phyloP scores from a whole-genome alignment of 129 eudicot species.

The Artemisia tridentata region DNA sequence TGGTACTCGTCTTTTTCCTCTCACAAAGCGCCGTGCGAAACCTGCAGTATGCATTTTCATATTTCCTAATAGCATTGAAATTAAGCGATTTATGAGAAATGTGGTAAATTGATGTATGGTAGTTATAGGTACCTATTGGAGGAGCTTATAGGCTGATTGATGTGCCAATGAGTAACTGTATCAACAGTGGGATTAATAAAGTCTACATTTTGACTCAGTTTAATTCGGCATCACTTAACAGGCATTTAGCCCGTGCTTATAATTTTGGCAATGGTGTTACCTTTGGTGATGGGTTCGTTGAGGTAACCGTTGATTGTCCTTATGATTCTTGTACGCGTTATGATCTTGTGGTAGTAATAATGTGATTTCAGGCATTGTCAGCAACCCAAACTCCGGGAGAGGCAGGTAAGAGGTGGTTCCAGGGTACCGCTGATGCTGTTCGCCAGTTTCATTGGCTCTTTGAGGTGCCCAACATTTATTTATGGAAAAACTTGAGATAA shows the following conservation, averaged over 20 bases:
- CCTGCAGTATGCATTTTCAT: slow-evolving; percentile 64
- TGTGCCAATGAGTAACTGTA: slow-evolving; percentile 98
- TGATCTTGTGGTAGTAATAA: not conserved
- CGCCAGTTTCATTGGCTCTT: slow-evolving; percentile 96
- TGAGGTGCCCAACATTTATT: slow-evolving; percentile 51
- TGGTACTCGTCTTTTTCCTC: slow-evolving; percentile 94
- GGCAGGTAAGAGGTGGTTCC: slow-evolving; percentile 91
- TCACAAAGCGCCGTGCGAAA: slow-evolving; percentile 88
- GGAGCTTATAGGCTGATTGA: slow-evolving; percentile 94
- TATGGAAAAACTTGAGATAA: not conserved
- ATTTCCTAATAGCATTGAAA: slow-evolving; percentile 1
- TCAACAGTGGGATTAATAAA: slow-evolving; percentile 90
- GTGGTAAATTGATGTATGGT: slow-evolving; percentile 24
- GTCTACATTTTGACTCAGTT: slow-evolving; percentile 90
- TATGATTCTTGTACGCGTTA: too few relatives aligned
- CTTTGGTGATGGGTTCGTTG: slow-evolving; percentile 87
- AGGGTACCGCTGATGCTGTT: slow-evolving; percentile 98
- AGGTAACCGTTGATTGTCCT: slow-evolving; percentile 39
- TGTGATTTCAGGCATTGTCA: slow-evolving; percentile 62
- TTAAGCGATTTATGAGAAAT: slow-evolving; percentile 13
- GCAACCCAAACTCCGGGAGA: slow-evolving; percentile 98
- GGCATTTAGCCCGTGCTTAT: slow-evolving; percentile 88
- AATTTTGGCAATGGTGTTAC: slow-evolving; percentile 67
- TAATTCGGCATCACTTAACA: slow-evolving; percentile 90
- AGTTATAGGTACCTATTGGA: slow-evolving; percentile 83